Evolutionary conservation across 176 grass and related monocot genomes (phyloP), one percentile per base, ranked within the genome.

Genomic region (Triticum timopheevii): DNA sequence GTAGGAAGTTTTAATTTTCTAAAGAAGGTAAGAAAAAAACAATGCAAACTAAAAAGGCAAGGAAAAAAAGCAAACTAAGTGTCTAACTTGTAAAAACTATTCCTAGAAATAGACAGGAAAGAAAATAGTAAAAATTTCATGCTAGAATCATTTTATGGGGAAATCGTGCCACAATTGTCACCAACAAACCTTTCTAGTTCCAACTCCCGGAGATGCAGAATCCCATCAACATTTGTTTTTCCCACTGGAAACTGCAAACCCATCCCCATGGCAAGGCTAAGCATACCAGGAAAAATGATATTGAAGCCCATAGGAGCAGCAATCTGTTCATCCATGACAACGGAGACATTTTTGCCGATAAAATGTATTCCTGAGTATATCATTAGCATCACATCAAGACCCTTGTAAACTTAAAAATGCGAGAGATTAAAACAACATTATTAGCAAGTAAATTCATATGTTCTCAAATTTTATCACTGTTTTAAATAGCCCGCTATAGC

Each of bases 281-380:
- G 61, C 63, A 97, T 88, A 61, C 82, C 69, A 45, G 92, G 78
- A 79, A 97, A 92, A 80, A 82, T 97, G 77, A 97, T 86, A 56
- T 82, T 87, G 78, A 97, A 97, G 42, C 95, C 95, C 47, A 94
- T 25, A 71, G 95, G 92, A 76, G 88, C 82, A 83, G 16, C 35
- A 35, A 80, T 78, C 13, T 90, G 45, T 44, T 84, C 64, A 82
- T 89, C 42, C 82, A 91, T 86, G 81, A 84, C 75, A 63, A 83
- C 25, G 2, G 83, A 87, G 16, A 93, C 85, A 84, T 94, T 94
- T 27, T 67, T 89, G 78, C 61, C 81, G 9, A 97, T 85, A 65
- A 92, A 97, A 34, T 84, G 13, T 24, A 97, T 34, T 19, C 92
- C 92, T 97, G 80, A 22, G 65, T 86, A 64, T 56, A 69, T 80